phyloP scores from a whole-genome alignment of 2,329 filamentous ascomycete genomes.

The Elsinoe australis region DNA sequence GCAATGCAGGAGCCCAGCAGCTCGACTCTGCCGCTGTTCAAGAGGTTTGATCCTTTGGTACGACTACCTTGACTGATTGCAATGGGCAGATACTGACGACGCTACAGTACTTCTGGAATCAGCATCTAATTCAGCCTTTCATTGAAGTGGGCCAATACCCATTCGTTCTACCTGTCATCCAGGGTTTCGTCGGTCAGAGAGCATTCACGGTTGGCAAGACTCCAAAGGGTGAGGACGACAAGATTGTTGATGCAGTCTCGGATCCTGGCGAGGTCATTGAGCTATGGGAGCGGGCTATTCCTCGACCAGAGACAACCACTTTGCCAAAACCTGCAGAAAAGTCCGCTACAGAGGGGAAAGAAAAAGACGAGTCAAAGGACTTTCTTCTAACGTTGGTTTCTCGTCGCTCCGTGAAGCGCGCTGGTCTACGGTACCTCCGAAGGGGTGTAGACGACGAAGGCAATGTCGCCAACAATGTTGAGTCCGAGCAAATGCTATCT shows the following conservation, averaged over 20 bases:
- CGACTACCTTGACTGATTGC: conserved; percentile 19
- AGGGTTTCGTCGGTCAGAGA: conserved; percentile 86
- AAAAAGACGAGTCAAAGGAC: conserved; percentile 26
- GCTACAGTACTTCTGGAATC: conserved; percentile 80
- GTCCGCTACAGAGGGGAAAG: conserved; percentile 18
- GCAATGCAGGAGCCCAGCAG: conserved; percentile 34
- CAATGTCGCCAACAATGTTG: conserved; percentile 79
- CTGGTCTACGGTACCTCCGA: conserved; percentile 81
- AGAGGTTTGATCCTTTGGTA: conserved; percentile 61
- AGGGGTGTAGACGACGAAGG: conserved; percentile 87
- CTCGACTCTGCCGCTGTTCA: conserved; percentile 56
- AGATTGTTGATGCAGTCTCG: conserved; percentile 24
- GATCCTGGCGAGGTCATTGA: conserved; percentile 22
- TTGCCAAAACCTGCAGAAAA: conserved; percentile 18
- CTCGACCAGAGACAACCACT: background rate
- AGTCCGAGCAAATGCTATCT: conserved; percentile 90
- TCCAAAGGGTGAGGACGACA: conserved; percentile 25
- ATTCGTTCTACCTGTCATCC: conserved; percentile 74
- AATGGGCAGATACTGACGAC: conserved; percentile 8
- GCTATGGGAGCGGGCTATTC: conserved; percentile 18
- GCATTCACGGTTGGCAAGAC: conserved; percentile 51
- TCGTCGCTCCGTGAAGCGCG: conserved; percentile 75
- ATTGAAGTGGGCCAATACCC: conserved; percentile 63
- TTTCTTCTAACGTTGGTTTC: conserved; percentile 87
- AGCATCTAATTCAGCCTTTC: conserved; percentile 64